Conservation (phyloP, 257 asterid genomes). For the Sherardia arvensis region DNA sequence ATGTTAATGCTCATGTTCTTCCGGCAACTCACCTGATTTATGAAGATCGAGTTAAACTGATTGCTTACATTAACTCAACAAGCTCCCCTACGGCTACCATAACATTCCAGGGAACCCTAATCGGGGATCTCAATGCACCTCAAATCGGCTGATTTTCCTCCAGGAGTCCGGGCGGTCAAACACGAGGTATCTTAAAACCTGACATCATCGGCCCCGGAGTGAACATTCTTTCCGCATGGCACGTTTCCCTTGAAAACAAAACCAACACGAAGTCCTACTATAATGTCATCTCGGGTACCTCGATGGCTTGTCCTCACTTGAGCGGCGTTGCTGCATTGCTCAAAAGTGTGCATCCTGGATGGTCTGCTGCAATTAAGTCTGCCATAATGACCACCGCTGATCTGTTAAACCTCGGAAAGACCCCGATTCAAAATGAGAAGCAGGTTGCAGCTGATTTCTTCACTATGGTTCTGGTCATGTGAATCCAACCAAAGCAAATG, state of each 20-base stretch:
- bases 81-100: neutral
- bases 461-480: neutral
- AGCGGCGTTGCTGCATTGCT: neutral
- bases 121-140: constrained; percentile 7
- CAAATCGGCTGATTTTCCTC: neutral
- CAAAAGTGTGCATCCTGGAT: neutral
- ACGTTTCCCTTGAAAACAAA: neutral
- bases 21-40: constrained; percentile 11
- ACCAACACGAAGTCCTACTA: neutral
- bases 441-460: constrained; percentile 2
- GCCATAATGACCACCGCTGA: neutral
- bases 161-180: neutral
- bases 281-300: constrained; percentile 4
- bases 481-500: neutral
- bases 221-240: constrained; percentile 9
- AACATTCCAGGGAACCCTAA: neutral
- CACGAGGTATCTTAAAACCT: constrained; percentile 8
- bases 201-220: constrained; percentile 12
- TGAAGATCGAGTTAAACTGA: neutral
- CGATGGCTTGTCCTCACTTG: neutral
- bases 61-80: neutral
- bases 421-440: neutral
- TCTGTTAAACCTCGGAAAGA: constrained; percentile 1
- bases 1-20: constrained; percentile 4
- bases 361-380: neutral